Evolutionary conservation across 2,329 filamentous ascomycete species (phyloP).

Genomic region (Colletotrichum cordylinicola): DNA sequence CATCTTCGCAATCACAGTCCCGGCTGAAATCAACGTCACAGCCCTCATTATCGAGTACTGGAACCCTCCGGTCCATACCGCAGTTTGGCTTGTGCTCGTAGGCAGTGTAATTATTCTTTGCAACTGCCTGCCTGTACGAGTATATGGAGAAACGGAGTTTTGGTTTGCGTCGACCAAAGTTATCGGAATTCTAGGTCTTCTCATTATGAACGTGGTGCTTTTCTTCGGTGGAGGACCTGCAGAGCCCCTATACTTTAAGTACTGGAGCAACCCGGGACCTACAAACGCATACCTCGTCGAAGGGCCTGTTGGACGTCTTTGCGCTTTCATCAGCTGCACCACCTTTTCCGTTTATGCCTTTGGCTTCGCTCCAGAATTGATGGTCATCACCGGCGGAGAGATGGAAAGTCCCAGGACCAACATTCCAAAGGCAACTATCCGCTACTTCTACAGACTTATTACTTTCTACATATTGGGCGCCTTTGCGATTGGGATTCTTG

Average conservation of each 20-base stretch:
- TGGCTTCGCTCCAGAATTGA: slow-evolving; percentile 22
- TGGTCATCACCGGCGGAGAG: slow-evolving; percentile 28
- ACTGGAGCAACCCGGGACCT: slow-evolving; percentile 13
- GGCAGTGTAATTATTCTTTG: slow-evolving; percentile 19
- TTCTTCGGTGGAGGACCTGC: slow-evolving; percentile 21
- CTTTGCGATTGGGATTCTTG: slow-evolving; percentile 58
- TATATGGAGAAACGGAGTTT: slow-evolving; percentile 62
- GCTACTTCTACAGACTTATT: slow-evolving; percentile 28
- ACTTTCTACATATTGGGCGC: slow-evolving; percentile 52
- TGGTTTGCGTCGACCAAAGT: slow-evolving; percentile 61
- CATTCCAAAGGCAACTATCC: slow-evolving; percentile 27
- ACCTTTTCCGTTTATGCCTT: slow-evolving; percentile 26
- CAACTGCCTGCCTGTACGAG: slow-evolving; percentile 5
- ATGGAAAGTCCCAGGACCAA: slow-evolving; percentile 50
- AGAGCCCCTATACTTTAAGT: slow-evolving; percentile 21
- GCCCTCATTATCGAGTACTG: slow-evolving; percentile 26
- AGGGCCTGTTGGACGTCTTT: slow-evolving; percentile 20
- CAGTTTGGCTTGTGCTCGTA: slow-evolving; percentile 23
- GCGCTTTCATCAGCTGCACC: slow-evolving; percentile 22
- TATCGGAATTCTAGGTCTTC: slow-evolving; percentile 62
- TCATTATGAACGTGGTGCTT: slow-evolving; percentile 61
- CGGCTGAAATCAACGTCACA: slow-evolving; percentile 29
- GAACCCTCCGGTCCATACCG: slow-evolving; percentile 13
- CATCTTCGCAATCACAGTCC: slow-evolving; percentile 40
- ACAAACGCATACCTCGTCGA: neutral